Evolutionary conservation across 1,284 basidiomycete genomes (phyloP), one percentile per base, ranked within the genome.

Genomic region (Ceratobasidium sp.): DNA sequence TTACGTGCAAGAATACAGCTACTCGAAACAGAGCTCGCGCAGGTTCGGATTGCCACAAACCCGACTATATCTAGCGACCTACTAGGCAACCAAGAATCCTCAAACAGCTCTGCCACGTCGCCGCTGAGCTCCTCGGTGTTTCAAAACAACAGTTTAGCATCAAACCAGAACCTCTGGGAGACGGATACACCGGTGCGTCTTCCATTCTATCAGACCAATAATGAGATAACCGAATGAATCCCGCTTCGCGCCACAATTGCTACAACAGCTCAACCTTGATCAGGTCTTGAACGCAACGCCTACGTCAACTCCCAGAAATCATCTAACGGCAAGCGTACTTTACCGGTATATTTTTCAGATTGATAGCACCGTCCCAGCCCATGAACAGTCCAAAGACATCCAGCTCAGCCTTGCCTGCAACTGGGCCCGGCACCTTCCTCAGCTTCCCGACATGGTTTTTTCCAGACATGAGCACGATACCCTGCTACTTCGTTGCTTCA

Each of bases 311-410:
- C 66, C 46, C 7, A 12, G 40, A 5, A 33, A 46, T 3, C 51
- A 67, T 20, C 20, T 66, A 4, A 49, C 42, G 2, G 23, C 26
- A 10, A 60, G 39, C 10, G 33, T 44, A 9, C 58, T 77, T 39
- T 77, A 77, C 51, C 61, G 46, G n/a, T 77, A 77, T 28, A 77
- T 77, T 40, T 77, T 77, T 39, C 51, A 58, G 13, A 67, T 77
- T 23, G 51, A 68, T 15, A 44, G 9, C 12, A 18, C 39, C 3
- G 40, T 44, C 26, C 63, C 73, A 5, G 49, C 64, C 15, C 51
- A 28, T 6, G 40, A 67, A n/a, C 73, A 77, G 23, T 39, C 73
- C 26, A 28, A 53, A 6, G 63, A 77, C 20, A 46, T 40, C 10
- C 63, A 28, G n/a, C 63, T 77, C n/a, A 77, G 51, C 40, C 51